These are phyloP conservation scores for Colletotrichum simmondsii DNA, from an alignment of 2,329 filamentous ascomycete species.

Conservation along the genomic window DNA sequence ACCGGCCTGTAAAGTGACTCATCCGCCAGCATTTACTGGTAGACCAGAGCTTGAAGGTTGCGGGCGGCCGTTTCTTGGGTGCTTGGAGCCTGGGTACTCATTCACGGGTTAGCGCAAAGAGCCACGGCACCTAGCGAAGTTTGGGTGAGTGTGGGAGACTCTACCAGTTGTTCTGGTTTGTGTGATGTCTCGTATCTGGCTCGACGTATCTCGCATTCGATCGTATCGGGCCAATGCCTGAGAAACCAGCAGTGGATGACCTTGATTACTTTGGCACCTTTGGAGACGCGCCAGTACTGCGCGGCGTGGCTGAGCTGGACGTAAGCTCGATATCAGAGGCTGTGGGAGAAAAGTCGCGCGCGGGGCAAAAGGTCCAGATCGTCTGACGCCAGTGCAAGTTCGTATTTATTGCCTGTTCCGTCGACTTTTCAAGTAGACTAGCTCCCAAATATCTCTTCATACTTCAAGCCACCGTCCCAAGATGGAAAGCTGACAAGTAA, in stretches of 20 bases:
- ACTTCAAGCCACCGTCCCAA: constrained; percentile 11
- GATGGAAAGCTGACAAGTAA: background rate
- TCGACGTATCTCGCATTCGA: constrained; percentile 36
- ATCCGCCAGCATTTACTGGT: constrained; percentile 35
- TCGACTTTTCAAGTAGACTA: background rate
- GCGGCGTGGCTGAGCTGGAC: constrained; percentile 5
- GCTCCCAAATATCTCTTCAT: background rate
- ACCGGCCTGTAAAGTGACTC: constrained; percentile 42
- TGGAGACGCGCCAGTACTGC: constrained; percentile 14
- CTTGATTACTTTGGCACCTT: constrained; percentile 38
- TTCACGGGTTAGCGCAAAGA: constrained; percentile 36
- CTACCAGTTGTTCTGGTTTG: constrained; percentile 38
- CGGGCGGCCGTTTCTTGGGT: constrained; percentile 28
- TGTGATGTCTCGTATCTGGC: constrained; percentile 35
- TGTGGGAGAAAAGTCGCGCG: background rate
- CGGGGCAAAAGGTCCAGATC: background rate
- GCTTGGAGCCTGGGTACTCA: constrained; percentile 32
- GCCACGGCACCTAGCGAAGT: constrained; percentile 27
- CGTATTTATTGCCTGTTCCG: constrained; percentile 13
- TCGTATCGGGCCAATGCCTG: constrained; percentile 35
- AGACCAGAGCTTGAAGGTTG: constrained; percentile 34
- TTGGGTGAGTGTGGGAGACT: constrained; percentile 38
- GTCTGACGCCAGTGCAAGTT: background rate
- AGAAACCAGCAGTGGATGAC: constrained; percentile 35
- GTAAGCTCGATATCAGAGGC: background rate